These are phyloP conservation scores for Begonia loranthoides DNA, from an alignment of 306 rosid genomes.

Conservation along the genomic window DNA sequence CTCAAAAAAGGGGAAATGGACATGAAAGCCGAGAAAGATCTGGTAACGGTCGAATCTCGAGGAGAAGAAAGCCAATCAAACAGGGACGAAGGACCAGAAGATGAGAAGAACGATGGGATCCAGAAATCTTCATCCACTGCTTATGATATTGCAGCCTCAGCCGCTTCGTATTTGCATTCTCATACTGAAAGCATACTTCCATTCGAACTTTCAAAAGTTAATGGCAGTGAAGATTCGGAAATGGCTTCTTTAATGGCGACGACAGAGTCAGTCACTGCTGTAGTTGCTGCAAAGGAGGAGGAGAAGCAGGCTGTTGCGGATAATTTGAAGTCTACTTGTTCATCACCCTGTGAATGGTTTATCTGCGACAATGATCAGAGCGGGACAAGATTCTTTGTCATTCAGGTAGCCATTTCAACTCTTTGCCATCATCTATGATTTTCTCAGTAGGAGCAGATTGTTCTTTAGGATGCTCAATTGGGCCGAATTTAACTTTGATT, in stretches of 20 bases:
- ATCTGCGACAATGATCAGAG: slow-evolving; percentile 68
- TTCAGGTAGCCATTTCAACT: slow-evolving; percentile 45
- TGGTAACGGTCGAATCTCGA: slow-evolving; percentile 17
- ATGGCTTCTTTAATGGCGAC: slow-evolving; percentile 80
- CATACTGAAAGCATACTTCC: slow-evolving; percentile 67
- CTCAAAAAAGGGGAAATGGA: slow-evolving; percentile 51
- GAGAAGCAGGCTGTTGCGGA: slow-evolving; percentile 98
- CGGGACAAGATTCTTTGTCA: slow-evolving; percentile 57
- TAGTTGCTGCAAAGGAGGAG: slow-evolving; percentile 95
- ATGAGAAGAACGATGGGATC: slow-evolving; percentile 24
- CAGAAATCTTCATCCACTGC: slow-evolving; percentile 50
- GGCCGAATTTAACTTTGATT: too few relatives aligned
- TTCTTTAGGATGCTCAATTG: too few relatives aligned
- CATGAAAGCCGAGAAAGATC: slow-evolving; percentile 32
- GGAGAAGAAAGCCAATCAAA: slow-evolving; percentile 22
- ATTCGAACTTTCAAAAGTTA: slow-evolving; percentile 41
- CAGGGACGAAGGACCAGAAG: slow-evolving; percentile 19
- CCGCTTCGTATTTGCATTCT: slow-evolving; percentile 77
- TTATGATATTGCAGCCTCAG: slow-evolving; percentile 77
- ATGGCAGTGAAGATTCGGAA: slow-evolving; percentile 38
- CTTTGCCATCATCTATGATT: too few relatives aligned
- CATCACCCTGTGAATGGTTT: slow-evolving; percentile 91
- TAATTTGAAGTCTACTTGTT: slow-evolving; percentile 52
- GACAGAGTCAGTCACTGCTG: slow-evolving; percentile 83
- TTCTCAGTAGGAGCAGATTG: too few relatives aligned